A percentile compares a stretch with the other conserved stretches of the same genome.
Conservation (phyloP, 2,329 filamentous ascomycete species). For the Pleochaeta shiraiana region DNA sequence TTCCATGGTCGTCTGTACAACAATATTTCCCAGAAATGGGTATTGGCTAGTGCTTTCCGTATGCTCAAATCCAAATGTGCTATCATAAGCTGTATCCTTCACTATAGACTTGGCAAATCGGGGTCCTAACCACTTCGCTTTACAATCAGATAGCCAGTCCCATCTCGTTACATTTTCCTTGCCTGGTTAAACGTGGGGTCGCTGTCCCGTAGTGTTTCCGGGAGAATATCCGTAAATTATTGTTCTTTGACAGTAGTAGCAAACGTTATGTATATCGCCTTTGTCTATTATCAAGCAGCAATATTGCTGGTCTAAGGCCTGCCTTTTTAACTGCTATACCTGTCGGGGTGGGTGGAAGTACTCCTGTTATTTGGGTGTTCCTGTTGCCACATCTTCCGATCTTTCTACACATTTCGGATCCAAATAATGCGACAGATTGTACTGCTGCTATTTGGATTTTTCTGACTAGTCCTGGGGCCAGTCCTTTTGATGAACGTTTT, state of each 20-base stretch:
- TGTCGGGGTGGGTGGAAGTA: not conserved
- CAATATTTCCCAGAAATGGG: not conserved
- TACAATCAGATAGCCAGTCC: not conserved
- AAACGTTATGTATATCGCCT: no score
- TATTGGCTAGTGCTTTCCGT: not conserved
- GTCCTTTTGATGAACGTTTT: no score
- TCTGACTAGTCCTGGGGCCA: no score
- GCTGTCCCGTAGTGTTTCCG: not conserved
- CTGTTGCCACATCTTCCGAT: no score
- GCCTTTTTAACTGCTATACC: not conserved
- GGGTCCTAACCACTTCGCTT: not conserved
- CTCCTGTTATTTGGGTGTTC: not conserved
- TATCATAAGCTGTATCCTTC: not conserved
- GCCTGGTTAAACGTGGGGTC: not conserved
- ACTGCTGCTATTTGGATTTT: not conserved
- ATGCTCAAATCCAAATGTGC: not conserved
- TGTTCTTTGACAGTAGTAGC: no score
- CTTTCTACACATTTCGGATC: not conserved
- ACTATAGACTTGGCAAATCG: not conserved
- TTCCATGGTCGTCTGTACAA: not conserved
- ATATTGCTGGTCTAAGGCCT: not conserved
- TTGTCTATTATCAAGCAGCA: no score
- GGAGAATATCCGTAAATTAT: no score
- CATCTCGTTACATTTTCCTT: not conserved
- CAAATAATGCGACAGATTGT: not conserved